phyloP scores from a whole-genome alignment of 2,329 filamentous ascomycete species.

The Lecanicillium sp. region DNA sequence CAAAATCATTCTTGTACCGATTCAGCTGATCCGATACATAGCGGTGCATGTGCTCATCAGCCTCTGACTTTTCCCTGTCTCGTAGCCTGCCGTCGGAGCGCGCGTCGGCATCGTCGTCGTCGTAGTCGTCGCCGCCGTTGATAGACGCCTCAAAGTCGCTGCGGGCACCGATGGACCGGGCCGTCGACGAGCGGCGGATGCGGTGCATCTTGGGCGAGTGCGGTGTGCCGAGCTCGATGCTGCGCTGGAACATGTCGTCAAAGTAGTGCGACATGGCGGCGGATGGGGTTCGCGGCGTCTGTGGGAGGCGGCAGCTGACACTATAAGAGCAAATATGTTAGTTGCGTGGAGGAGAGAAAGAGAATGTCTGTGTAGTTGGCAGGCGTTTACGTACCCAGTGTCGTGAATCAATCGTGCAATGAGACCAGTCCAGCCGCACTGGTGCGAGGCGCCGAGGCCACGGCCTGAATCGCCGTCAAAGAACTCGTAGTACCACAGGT shows the following conservation, averaged over 20 bases:
- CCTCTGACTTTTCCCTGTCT: constrained; percentile 41
- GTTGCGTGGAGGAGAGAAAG: constrained; percentile 13
- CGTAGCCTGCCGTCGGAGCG: constrained; percentile 29
- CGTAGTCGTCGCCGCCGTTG: constrained; percentile 30
- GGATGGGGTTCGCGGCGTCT: constrained; percentile 83
- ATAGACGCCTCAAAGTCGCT: constrained; percentile 62
- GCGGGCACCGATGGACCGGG: constrained; percentile 73
- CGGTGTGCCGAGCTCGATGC: constrained; percentile 26
- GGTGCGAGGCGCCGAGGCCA: constrained; percentile 85
- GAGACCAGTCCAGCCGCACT: constrained; percentile 93
- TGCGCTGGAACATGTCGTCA: constrained; percentile 70
- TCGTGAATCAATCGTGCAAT: constrained; percentile 97
- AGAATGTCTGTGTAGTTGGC: constrained; percentile 10
- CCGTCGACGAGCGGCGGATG: constrained; percentile 72
- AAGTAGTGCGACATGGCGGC: constrained; percentile 88
- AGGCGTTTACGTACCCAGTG: constrained; percentile 63
- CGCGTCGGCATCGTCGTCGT: constrained; percentile 21
- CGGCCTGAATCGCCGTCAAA: constrained; percentile 90
- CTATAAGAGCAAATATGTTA: constrained; percentile 46
- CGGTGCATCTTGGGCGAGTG: constrained; percentile 36
- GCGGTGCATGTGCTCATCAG: constrained; percentile 64
- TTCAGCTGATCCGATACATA: constrained; percentile 79
- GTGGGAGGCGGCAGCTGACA: constrained; percentile 81
- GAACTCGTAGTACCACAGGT: constrained; percentile 92
- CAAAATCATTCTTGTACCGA: constrained; percentile 44